Conservation (phyloP, 257 asterid species). For the Cruciata laevipes region DNA sequence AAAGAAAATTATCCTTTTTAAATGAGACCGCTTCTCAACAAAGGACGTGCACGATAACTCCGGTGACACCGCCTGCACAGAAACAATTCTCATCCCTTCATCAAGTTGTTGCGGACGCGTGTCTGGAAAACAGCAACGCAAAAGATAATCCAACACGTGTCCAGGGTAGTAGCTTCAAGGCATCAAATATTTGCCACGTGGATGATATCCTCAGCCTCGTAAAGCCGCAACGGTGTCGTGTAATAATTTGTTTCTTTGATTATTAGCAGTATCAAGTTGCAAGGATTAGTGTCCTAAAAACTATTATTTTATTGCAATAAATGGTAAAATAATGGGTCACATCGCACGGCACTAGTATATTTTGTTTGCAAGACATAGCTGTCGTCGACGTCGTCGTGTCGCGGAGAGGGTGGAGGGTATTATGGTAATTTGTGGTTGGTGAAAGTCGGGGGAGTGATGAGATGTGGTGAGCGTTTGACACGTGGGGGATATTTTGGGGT, state of each 20-base stretch:
- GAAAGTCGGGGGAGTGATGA: background rate
- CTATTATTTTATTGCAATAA: too few species aligned
- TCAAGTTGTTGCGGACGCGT: conserved; percentile 14
- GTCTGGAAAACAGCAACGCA: conserved; percentile 8
- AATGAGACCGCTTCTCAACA: background rate
- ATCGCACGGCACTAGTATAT: background rate
- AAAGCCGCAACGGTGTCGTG: conserved; percentile 22
- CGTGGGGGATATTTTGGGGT: conserved; percentile 15
- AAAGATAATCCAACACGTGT: conserved; percentile 15
- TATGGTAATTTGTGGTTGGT: background rate
- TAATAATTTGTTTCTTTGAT: background rate
- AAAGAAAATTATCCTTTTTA: background rate
- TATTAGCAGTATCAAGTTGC: background rate
- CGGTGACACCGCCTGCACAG: background rate
- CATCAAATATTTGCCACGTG: conserved; percentile 21
- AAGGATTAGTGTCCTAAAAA: background rate
- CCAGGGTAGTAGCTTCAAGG: background rate
- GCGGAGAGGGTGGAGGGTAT: conserved; percentile 2
- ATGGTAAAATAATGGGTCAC: background rate
- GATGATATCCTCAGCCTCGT: conserved; percentile 23
- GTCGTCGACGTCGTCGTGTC: conserved; percentile 13
- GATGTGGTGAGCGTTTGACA: conserved; percentile 10
- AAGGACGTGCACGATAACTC: conserved; percentile 1
- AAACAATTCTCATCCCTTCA: background rate
- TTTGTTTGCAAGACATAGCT: conserved; percentile 14